phyloP scores from a whole-genome alignment of 163 green algal species.

The Prototheca cutis region DNA sequence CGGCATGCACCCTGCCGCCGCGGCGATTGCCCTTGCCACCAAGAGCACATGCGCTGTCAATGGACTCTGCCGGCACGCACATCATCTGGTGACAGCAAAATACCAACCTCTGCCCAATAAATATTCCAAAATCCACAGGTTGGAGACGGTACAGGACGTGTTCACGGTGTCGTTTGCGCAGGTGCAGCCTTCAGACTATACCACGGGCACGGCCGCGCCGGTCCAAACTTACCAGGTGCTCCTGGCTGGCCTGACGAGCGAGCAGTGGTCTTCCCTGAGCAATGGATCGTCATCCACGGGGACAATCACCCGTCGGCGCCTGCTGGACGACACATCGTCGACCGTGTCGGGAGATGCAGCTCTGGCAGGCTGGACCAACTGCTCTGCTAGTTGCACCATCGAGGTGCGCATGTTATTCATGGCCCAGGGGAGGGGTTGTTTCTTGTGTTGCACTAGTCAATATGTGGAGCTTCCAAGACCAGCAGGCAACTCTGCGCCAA shows the following conservation, averaged over 20 bases:
- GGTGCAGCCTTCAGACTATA: neutral
- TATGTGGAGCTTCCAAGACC: too few species aligned
- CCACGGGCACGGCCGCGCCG: neutral
- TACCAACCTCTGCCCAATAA: too few species aligned
- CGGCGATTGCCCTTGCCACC: neutral
- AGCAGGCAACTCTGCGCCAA: too few species aligned
- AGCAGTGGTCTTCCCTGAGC: neutral
- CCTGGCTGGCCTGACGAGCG: neutral
- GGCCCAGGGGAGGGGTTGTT: too few species aligned
- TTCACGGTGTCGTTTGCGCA: neutral
- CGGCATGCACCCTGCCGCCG: too few species aligned
- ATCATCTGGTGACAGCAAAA: neutral
- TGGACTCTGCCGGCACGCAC: neutral
- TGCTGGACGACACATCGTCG: neutral
- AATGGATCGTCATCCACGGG: neutral
- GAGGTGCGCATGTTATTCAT: too few species aligned
- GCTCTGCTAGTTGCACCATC: neutral
- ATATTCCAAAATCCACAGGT: too few species aligned
- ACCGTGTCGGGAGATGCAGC: neutral
- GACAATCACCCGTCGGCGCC: neutral
- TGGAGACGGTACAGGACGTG: neutral
- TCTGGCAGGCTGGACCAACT: conserved; percentile 6
- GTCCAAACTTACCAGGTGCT: neutral
- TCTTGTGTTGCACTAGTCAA: too few species aligned
- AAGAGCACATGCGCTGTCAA: neutral